Evolutionary conservation across 495 filamentous ascomycete species (phyloP).

Genomic region (Neurospora sp.): DNA sequence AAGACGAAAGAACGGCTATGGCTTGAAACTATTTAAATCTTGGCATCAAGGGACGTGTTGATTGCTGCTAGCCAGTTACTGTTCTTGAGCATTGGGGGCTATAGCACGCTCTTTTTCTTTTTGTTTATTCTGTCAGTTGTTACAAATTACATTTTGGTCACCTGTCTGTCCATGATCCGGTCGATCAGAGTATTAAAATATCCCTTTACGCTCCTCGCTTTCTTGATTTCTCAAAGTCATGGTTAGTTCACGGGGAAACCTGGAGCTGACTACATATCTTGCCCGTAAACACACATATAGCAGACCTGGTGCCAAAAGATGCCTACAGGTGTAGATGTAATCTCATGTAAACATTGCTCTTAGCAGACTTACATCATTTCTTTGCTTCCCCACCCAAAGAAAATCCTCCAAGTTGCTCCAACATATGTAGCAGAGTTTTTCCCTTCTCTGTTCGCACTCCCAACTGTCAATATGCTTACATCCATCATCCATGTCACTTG

Average conservation of each 20-base stretch:
- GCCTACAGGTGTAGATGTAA: background rate
- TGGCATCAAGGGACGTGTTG: background rate
- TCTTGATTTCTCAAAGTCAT: no score
- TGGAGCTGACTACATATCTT: background rate
- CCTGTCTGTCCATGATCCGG: background rate
- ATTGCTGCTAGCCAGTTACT: background rate
- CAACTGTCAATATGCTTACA: background rate
- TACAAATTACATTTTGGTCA: background rate
- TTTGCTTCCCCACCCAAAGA: background rate
- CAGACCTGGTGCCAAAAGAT: background rate
- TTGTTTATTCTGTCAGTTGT: background rate
- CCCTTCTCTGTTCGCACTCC: background rate
- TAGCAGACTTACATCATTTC: background rate
- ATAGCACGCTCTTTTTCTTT: background rate
- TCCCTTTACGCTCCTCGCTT: background rate
- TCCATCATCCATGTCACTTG: background rate
- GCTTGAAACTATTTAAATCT: background rate
- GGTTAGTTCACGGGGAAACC: background rate
- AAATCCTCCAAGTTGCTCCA: background rate
- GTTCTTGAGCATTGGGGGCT: background rate
- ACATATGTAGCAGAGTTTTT: background rate
- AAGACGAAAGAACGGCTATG: background rate
- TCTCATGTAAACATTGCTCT: background rate
- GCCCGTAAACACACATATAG: background rate
- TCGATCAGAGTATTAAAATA: background rate